Percentiles rank a stretch among this genome's conserved stretches.
These are phyloP conservation scores for Collybiopsis luxurians DNA, from an alignment of 768 basidiomycete species.

Conservation along the genomic window DNA sequence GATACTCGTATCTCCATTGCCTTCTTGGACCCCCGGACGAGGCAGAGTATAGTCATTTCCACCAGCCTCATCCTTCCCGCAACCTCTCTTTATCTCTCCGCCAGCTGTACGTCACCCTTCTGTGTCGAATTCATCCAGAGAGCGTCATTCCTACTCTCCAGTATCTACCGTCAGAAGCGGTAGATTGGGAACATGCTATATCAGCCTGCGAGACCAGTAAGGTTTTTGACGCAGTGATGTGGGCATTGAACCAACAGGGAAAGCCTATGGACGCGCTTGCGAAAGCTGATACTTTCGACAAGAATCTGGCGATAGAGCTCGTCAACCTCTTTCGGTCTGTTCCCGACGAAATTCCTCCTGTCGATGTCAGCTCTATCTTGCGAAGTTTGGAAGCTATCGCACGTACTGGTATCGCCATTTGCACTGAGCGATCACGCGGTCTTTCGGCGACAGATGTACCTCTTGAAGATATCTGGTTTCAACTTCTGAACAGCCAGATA, in stretches of 20 bases:
- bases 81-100: constrained; percentile 51
- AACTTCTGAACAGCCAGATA: constrained; percentile 79
- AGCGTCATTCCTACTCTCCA: constrained; percentile 62
- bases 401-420: constrained; percentile 62
- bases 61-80: constrained; percentile 30
- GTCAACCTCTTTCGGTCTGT: constrained; percentile 31
- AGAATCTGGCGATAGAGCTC: constrained; percentile 44
- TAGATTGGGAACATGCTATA: constrained; percentile 57
- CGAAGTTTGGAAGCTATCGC: constrained; percentile 53
- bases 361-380: not conserved
- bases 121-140: constrained; percentile 68
- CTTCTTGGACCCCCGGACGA: constrained; percentile 63
- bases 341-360: not conserved
- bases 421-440: constrained; percentile 60
- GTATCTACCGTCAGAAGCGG: constrained; percentile 44
- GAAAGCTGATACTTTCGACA: constrained; percentile 61
- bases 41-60: constrained; percentile 29
- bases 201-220: constrained; percentile 63
- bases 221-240: constrained; percentile 77
- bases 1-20: constrained; percentile 74
- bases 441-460: constrained; percentile 38
- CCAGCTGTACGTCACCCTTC: constrained; percentile 65
- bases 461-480: constrained; percentile 88
- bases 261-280: constrained; percentile 61
- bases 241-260: constrained; percentile 69